Percentiles rank a stretch among this genome's conserved stretches.
phyloP scores from a whole-genome alignment of 345 rosid species.

The Trapa incisa region DNA sequence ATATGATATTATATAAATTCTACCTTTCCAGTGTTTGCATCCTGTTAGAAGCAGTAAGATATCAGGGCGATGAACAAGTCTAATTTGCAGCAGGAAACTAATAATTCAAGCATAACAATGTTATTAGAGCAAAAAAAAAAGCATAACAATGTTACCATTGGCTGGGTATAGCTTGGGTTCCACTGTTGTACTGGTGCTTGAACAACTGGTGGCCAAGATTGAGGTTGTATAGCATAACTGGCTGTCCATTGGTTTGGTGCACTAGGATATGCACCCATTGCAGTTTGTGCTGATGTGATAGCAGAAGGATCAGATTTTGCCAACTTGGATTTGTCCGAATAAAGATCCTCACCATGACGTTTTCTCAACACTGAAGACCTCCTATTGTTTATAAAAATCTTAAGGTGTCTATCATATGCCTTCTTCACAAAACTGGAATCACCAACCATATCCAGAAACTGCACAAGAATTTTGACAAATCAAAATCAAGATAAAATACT shows the following conservation, averaged over 20 bases:
- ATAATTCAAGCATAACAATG: not conserved
- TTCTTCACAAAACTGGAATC: constrained; percentile 49
- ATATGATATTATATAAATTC: not conserved
- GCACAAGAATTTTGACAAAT: constrained; percentile 12
- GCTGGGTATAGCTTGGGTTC: constrained; percentile 75
- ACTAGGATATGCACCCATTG: constrained; percentile 63
- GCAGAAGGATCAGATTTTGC: constrained; percentile 51
- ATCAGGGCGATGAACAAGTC: not conserved
- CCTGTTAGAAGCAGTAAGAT: not conserved
- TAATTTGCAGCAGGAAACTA: not conserved
- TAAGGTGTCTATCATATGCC: constrained; percentile 78
- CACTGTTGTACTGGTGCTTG: constrained; percentile 63
- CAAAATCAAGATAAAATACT: not conserved
- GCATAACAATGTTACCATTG: constrained; percentile 11
- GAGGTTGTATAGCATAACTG: constrained; percentile 70
- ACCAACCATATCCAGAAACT: constrained; percentile 79
- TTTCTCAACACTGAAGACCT: constrained; percentile 59
- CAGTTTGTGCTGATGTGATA: constrained; percentile 44
- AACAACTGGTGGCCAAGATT: constrained; percentile 69
- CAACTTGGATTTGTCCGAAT: constrained; percentile 72
- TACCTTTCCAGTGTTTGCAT: not conserved
- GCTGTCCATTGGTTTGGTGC: constrained; percentile 75
- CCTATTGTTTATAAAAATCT: constrained; percentile 53
- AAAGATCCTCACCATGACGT: constrained; percentile 71
- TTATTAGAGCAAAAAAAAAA: too few relatives aligned